These are phyloP conservation scores for Apiosordaria backusii DNA, from an alignment of 495 filamentous ascomycete species.

Conservation along the genomic window DNA sequence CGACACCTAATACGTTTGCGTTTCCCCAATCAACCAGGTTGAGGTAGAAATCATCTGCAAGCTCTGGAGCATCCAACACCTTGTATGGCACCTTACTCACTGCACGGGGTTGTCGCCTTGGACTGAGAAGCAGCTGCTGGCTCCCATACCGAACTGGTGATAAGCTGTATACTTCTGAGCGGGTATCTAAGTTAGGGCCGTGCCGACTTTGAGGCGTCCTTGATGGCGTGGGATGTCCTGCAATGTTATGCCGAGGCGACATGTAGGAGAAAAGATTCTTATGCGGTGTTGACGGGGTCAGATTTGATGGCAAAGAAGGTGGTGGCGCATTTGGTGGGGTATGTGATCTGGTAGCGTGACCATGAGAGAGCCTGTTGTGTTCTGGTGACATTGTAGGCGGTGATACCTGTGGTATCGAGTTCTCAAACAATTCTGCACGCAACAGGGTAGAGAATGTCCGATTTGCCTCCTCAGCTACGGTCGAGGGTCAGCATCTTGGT, in stretches of 20 bases:
- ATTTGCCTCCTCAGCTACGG: conserved; percentile 89
- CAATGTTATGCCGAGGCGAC: conserved; percentile 70
- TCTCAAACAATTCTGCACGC: conserved; percentile 85
- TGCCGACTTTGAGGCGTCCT: conserved; percentile 85
- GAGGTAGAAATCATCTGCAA: conserved; percentile 96
- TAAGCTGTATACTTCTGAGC: conserved; percentile 87
- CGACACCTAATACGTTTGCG: conserved; percentile 87
- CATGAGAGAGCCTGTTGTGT: conserved; percentile 41
- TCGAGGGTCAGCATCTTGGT: conserved; percentile 39
- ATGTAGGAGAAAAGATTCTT: conserved; percentile 96
- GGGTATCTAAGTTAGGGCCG: conserved; percentile 77
- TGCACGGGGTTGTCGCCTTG: conserved; percentile 78
- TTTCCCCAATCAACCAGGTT: conserved; percentile 99
- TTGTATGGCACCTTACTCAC: conserved; percentile 97
- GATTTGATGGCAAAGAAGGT: conserved; percentile 56
- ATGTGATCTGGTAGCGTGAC: conserved; percentile 67
- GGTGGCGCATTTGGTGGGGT: conserved; percentile 66
- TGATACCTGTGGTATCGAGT: conserved; percentile 77
- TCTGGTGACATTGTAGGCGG: conserved; percentile 64
- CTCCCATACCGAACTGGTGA: conserved; percentile 87
- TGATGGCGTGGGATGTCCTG: conserved; percentile 75
- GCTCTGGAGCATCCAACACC: conserved; percentile 90
- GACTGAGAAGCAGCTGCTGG: conserved; percentile 86
- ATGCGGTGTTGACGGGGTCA: conserved; percentile 91
- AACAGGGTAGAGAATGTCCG: conserved; percentile 84